Percentiles rank a stretch among this genome's conserved stretches.
Conservation (phyloP, 495 filamentous ascomycete genomes). For the Pseudevernia furfuracea region DNA sequence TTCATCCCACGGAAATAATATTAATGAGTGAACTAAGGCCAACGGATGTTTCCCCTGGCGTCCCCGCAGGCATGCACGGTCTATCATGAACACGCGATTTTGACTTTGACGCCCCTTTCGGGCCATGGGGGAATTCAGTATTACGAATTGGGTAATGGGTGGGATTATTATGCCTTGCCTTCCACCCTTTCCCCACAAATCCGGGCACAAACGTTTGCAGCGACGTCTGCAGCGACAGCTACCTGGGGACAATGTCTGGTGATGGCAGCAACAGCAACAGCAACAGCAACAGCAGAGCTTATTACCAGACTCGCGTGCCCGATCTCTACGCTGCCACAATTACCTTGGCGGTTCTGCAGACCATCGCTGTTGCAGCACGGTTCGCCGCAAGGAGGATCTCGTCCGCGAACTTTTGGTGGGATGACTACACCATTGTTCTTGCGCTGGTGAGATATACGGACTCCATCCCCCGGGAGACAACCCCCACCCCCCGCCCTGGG, state of each 20-base stretch:
- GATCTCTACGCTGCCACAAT: slow-evolving; percentile 10
- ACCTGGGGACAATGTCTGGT: neutral
- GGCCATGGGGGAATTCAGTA: too few species aligned
- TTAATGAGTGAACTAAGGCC: too few species aligned
- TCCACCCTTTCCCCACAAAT: neutral
- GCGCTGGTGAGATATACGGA: slow-evolving; percentile 24
- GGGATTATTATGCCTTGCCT: neutral
- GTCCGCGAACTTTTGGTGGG: slow-evolving; percentile 34
- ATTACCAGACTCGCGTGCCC: slow-evolving; percentile 10
- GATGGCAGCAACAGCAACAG: neutral
- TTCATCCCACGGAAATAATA: too few species aligned
- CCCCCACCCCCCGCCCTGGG: too few species aligned
- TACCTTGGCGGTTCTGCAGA: slow-evolving; percentile 28
- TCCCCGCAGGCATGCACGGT: too few species aligned
- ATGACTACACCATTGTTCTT: slow-evolving; percentile 33
- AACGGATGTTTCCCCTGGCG: too few species aligned
- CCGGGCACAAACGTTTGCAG: too few species aligned
- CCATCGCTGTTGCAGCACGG: slow-evolving; percentile 29
- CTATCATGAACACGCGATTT: too few species aligned
- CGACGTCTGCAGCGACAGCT: neutral
- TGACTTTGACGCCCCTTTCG: too few species aligned
- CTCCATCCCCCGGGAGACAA: neutral
- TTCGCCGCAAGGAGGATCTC: slow-evolving; percentile 29
- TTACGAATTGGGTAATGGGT: too few species aligned
- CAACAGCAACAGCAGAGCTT: slow-evolving; percentile 1